Percentiles rank a stretch among this genome's conserved stretches.
These are phyloP conservation scores for Cladophialophora exuberans DNA, from an alignment of 2,329 filamentous ascomycete species.

Conservation along the genomic window DNA sequence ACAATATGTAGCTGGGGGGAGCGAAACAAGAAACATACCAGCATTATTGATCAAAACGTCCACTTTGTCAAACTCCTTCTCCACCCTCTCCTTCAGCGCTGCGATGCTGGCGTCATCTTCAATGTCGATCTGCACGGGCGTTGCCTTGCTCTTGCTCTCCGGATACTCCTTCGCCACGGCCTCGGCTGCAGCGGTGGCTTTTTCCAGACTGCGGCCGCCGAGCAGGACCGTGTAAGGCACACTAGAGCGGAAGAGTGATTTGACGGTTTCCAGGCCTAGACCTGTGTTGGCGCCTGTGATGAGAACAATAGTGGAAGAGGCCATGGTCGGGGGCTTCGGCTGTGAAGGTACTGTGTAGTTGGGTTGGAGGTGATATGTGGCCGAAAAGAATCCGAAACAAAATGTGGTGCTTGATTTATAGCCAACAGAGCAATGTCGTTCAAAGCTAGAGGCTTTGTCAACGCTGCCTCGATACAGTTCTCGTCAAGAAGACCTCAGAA, in stretches of 20 bases:
- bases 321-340: constrained; percentile 4
- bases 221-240: constrained; percentile 60
- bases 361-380: neutral
- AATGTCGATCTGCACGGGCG: constrained; percentile 57
- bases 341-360: neutral
- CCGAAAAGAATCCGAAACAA: neutral
- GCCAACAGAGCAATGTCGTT: too few species aligned
- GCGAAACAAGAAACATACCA: constrained; percentile 3
- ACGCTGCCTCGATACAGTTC: too few species aligned
- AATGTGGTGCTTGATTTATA: too few species aligned
- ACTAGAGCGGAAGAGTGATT: constrained; percentile 54
- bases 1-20: neutral
- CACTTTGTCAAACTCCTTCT: constrained; percentile 16
- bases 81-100: constrained; percentile 48
- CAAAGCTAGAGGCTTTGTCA: too few species aligned
- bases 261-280: constrained; percentile 62
- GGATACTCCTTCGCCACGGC: constrained; percentile 48
- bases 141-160: constrained; percentile 41
- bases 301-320: constrained; percentile 47
- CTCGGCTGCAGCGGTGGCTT: constrained; percentile 54
- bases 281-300: constrained; percentile 67
- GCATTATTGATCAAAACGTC: constrained; percentile 32
- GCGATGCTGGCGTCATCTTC: constrained; percentile 57
- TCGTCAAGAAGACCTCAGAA: too few species aligned
- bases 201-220: constrained; percentile 56